Percentiles rank a stretch among this genome's conserved stretches.
Conservation (phyloP, 495 filamentous ascomycete genomes). For the Penicillium taxi region DNA sequence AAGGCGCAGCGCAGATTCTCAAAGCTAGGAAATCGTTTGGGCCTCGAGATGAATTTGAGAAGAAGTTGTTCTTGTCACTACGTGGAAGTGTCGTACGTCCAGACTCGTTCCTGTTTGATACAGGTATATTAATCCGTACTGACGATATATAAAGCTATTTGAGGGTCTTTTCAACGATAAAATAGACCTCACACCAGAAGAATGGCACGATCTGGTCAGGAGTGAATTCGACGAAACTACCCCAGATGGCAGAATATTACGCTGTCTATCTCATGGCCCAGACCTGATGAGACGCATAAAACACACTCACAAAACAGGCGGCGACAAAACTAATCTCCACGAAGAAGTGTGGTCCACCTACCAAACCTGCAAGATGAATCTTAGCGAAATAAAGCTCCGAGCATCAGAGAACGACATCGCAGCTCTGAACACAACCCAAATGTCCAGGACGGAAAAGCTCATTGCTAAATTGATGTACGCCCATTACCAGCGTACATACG, state of each 20-base stretch:
- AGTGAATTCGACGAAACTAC: slow-evolving; percentile 19
- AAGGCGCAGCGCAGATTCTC: slow-evolving; percentile 35
- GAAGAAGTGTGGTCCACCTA: slow-evolving; percentile 23
- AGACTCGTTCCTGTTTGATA: background rate
- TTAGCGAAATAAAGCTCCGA: slow-evolving; percentile 12
- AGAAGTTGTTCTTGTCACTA: slow-evolving; percentile 28
- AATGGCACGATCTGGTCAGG: slow-evolving; percentile 31
- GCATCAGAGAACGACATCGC: slow-evolving; percentile 6
- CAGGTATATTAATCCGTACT: background rate
- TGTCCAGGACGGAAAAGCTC: background rate
- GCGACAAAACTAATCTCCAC: slow-evolving; percentile 8
- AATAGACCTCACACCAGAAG: slow-evolving; percentile 26
- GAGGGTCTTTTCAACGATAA: slow-evolving; percentile 33
- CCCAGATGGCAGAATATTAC: slow-evolving; percentile 27
- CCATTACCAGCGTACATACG: slow-evolving; percentile 29
- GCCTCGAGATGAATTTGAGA: slow-evolving; percentile 32
- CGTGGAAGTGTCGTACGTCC: slow-evolving; percentile 33
- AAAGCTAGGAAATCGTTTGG: slow-evolving; percentile 25
- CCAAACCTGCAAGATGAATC: slow-evolving; percentile 15
- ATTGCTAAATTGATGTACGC: slow-evolving; percentile 14
- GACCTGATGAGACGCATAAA: slow-evolving; percentile 20
- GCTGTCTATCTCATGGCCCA: slow-evolving; percentile 21
- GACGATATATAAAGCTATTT: slow-evolving; percentile 22
- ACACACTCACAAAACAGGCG: slow-evolving; percentile 3
- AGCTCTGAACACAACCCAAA: background rate